A percentile compares a stretch with the other conserved stretches of the same genome.
phyloP scores from a whole-genome alignment of 73 alveolate species.

The Durusdinium trenchii region DNA sequence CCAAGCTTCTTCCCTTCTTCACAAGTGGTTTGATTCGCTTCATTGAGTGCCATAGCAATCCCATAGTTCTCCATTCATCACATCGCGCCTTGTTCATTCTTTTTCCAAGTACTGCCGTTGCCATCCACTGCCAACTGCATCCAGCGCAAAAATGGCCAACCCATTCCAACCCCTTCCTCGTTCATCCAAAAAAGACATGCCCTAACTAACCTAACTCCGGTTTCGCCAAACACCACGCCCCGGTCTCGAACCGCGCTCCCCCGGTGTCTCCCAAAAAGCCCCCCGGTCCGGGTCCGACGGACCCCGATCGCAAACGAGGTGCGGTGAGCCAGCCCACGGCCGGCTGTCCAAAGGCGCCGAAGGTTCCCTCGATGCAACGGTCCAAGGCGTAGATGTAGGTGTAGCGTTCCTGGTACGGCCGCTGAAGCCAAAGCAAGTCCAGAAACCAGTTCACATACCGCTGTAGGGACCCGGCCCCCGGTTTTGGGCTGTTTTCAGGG shows the following conservation, averaged over 20 bases:
- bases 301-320: not conserved
- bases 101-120: too few species aligned
- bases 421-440: too few species aligned
- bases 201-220: not conserved
- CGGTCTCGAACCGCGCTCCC: not conserved
- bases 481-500: too few species aligned
- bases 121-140: too few species aligned
- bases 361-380: constrained; percentile 65
- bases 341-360: constrained; percentile 87
- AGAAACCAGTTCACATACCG: too few species aligned
- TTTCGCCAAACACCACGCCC: not conserved
- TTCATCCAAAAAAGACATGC: not conserved
- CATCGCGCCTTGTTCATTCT: too few species aligned
- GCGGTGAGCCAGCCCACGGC: constrained; percentile 86
- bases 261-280: not conserved
- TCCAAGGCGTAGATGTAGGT: constrained; percentile 83
- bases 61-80: too few species aligned
- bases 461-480: too few species aligned
- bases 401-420: constrained; percentile 63
- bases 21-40: too few species aligned
- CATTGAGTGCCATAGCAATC: too few species aligned
- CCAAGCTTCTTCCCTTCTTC: too few species aligned
- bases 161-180: not conserved
- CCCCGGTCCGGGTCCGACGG: not conserved
- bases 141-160: not conserved